Percentiles rank a stretch among this genome's conserved stretches.
phyloP scores from a whole-genome alignment of 768 basidiomycete genomes.

The Pulveroboletus ravenelii region DNA sequence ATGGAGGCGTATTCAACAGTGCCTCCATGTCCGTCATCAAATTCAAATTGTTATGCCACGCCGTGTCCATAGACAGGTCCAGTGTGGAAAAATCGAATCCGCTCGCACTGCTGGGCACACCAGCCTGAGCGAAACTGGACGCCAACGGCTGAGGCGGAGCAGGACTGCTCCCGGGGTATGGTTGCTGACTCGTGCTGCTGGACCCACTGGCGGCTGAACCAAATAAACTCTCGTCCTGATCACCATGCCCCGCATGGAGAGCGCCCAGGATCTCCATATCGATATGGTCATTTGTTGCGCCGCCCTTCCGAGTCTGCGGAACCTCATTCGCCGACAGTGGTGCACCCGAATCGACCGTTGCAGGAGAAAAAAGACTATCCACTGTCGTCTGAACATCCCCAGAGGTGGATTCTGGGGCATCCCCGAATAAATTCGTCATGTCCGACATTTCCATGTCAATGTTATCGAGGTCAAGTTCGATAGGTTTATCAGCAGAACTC shows the following conservation, averaged over 20 bases:
- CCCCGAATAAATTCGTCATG: conserved; percentile 52
- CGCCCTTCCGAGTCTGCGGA: conserved; percentile 17
- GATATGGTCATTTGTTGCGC: conserved; percentile 17
- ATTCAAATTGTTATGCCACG: conserved; percentile 37
- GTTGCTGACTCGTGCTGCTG: conserved; percentile 5
- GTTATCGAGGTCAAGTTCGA: conserved; percentile 68
- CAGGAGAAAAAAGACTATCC: conserved; percentile 52
- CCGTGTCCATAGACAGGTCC: conserved; percentile 42
- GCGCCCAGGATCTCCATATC: conserved; percentile 37
- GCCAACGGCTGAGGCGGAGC: conserved; percentile 38
- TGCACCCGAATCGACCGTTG: conserved; percentile 23
- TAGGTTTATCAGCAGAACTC: conserved; percentile 73
- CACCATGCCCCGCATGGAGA: conserved; percentile 21
- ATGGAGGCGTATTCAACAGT: conserved; percentile 42
- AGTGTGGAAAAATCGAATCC: conserved; percentile 48
- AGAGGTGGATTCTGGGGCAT: conserved; percentile 35
- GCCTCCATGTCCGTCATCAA: conserved; percentile 53
- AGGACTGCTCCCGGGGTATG: conserved; percentile 21
- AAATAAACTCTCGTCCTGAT: conserved; percentile 21
- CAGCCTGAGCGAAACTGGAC: conserved; percentile 36
- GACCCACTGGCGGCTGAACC: conserved; percentile 26
- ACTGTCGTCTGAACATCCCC: conserved; percentile 33
- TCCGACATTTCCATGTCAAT: conserved; percentile 61
- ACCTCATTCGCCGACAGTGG: conserved; percentile 14
- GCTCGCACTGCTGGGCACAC: conserved; percentile 18